A percentile compares a stretch with the other conserved stretches of the same genome.
Evolutionary conservation across 2,329 filamentous ascomycete species (phyloP).

Genomic region (Apiospora phragmitis): DNA sequence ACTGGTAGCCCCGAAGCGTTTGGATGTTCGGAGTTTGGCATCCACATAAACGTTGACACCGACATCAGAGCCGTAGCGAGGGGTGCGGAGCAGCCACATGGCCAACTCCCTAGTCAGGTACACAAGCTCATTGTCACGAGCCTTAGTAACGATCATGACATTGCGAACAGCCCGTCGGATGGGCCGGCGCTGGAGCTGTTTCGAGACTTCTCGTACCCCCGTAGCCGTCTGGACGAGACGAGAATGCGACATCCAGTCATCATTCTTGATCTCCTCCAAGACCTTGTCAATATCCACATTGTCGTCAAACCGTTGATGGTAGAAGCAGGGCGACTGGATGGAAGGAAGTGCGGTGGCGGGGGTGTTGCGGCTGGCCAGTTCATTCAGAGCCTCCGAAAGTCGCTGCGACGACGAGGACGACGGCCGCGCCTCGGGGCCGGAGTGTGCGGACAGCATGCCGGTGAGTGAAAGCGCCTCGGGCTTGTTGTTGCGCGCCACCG

Average conservation of each 20-base stretch:
- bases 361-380: conserved; percentile 47
- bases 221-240: conserved; percentile 93
- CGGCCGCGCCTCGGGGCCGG: conserved; percentile 32
- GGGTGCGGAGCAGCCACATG: conserved; percentile 84
- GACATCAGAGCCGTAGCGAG: conserved; percentile 84
- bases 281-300: conserved; percentile 94
- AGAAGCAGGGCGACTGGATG: conserved; percentile 92
- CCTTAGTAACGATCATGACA: conserved; percentile 98
- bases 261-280: conserved; percentile 86
- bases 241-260: conserved; percentile 90
- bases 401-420: conserved; percentile 56
- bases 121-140: conserved; percentile 90
- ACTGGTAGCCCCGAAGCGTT: conserved; percentile 77
- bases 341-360: conserved; percentile 59
- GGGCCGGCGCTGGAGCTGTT: conserved; percentile 88
- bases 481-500: conserved; percentile 60
- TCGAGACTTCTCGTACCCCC: conserved; percentile 90
- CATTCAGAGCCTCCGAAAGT: conserved; percentile 62
- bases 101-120: conserved; percentile 84
- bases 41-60: conserved; percentile 99
- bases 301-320: conserved; percentile 95
- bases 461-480: conserved; percentile 64
- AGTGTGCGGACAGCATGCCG: conserved; percentile 55
- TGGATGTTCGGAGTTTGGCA: conserved; percentile 84
- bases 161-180: conserved; percentile 90